Percentiles rank a stretch among this genome's conserved stretches.
Evolutionary conservation across 2,329 filamentous ascomycete species (phyloP).

Genomic region (Drechslera avenae): DNA sequence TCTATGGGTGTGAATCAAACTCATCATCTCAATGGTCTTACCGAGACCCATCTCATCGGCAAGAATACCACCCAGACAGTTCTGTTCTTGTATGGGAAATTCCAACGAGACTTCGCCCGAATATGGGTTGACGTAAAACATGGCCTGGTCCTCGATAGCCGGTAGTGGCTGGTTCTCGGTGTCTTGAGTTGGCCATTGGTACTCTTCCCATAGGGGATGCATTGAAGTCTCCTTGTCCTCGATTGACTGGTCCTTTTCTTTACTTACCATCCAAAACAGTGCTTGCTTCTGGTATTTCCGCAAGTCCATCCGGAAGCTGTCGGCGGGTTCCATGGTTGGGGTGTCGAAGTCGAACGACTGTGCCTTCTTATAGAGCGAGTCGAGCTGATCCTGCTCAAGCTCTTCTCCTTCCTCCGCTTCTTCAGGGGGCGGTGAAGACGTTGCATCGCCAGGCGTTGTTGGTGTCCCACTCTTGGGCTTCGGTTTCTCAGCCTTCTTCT

Average conservation of each 20-base stretch:
- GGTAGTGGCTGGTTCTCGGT: conserved; percentile 80
- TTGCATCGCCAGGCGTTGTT: conserved; percentile 40
- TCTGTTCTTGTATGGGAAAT: conserved; percentile 92
- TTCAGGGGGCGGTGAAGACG: conserved; percentile 63
- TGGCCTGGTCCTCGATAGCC: conserved; percentile 65
- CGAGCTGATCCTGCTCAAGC: conserved; percentile 92
- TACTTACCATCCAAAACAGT: conserved; percentile 92
- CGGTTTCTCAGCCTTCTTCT: conserved; percentile 63
- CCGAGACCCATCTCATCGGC: conserved; percentile 98
- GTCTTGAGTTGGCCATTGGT: conserved; percentile 85
- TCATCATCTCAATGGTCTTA: conserved; percentile 98
- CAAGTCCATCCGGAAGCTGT: conserved; percentile 80
- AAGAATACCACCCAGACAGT: conserved; percentile 89
- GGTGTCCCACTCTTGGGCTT: conserved; percentile 55
- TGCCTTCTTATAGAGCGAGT: conserved; percentile 91
- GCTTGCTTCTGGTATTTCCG: conserved; percentile 96
- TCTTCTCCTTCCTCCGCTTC: conserved; percentile 85
- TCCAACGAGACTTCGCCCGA: conserved; percentile 90
- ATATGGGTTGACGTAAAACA: conserved; percentile 96
- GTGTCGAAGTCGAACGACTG: conserved; percentile 96
- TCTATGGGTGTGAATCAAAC: conserved; percentile 83
- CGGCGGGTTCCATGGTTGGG: conserved; percentile 80
- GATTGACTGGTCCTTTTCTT: conserved; percentile 79
- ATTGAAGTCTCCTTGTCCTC: conserved; percentile 76
- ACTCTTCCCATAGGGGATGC: conserved; percentile 98